phyloP scores from a whole-genome alignment of 441 rosid species.

The Croton laevigatus region DNA sequence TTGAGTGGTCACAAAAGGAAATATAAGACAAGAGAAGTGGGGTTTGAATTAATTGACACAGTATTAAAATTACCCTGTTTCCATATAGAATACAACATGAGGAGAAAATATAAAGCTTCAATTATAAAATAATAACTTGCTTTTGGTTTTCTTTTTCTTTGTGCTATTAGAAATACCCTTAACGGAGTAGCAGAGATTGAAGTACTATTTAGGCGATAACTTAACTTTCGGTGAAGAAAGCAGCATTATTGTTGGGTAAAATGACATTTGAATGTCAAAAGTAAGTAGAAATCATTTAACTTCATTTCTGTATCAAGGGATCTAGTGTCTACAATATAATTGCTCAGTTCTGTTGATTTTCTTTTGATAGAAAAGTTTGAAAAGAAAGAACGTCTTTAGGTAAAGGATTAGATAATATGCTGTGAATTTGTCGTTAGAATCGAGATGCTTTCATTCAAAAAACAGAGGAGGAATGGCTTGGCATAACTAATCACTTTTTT shows the following conservation, averaged over 20 bases:
- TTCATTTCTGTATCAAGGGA: not conserved
- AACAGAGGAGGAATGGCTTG: not conserved
- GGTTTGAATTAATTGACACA: constrained; percentile 5
- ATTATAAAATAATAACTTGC: not conserved
- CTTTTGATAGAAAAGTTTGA: constrained; percentile 2
- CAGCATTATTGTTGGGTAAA: not conserved
- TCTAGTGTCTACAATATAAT: not conserved
- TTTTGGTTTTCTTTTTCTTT: not conserved
- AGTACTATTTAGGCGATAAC: not conserved
- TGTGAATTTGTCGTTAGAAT: not conserved
- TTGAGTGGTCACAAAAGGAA: constrained; percentile 22
- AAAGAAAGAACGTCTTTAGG: constrained; percentile 13
- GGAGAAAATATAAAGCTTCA: not conserved
- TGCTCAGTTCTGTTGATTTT: not conserved
- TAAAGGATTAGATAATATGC: constrained; percentile 7
- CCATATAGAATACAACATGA: not conserved
- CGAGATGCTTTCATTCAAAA: not conserved
- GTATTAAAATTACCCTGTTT: not conserved
- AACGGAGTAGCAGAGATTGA: too few relatives aligned
- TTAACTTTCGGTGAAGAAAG: constrained; percentile 14
- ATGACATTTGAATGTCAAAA: constrained; percentile 14
- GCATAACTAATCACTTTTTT: not conserved
- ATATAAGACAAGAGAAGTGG: constrained; percentile 13
- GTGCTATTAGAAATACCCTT: too few relatives aligned
- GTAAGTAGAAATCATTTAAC: constrained; percentile 1